A percentile compares a stretch with the other conserved stretches of the same genome.
Evolutionary conservation across 2,329 filamentous ascomycete genomes (phyloP).

Genomic region (Chrysoporthe austroafricana): DNA sequence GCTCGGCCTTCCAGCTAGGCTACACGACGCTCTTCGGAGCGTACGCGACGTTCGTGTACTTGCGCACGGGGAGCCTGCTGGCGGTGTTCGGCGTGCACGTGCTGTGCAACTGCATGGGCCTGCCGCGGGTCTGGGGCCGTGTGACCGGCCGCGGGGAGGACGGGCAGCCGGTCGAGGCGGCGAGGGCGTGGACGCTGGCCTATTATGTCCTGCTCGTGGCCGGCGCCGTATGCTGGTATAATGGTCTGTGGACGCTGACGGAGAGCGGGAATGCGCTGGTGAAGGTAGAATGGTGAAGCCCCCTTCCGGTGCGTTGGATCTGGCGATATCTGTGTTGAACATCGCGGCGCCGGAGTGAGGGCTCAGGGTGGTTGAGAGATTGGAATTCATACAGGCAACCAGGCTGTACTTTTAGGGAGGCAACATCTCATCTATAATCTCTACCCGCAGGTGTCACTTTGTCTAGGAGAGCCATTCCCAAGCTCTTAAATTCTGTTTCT

Average conservation of each 20-base stretch:
- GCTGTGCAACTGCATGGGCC: slow-evolving; percentile 91
- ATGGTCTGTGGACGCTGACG: slow-evolving; percentile 72
- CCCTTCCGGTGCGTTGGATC: not conserved
- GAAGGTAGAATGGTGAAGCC: not conserved
- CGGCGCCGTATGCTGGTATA: slow-evolving; percentile 75
- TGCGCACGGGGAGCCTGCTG: slow-evolving; percentile 81
- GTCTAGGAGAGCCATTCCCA: not conserved
- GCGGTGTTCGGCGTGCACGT: slow-evolving; percentile 77
- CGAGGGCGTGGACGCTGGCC: slow-evolving; percentile 65
- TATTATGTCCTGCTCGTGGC: slow-evolving; percentile 80
- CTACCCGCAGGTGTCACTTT: not conserved
- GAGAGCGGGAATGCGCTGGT: slow-evolving; percentile 59
- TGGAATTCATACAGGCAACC: no score
- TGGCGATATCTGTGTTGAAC: not conserved
- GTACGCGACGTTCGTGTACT: slow-evolving; percentile 83
- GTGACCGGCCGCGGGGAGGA: slow-evolving; percentile 55
- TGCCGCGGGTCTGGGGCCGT: slow-evolving; percentile 83
- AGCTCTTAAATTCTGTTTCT: not conserved
- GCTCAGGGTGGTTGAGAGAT: not conserved
- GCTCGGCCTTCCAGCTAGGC: slow-evolving; percentile 80
- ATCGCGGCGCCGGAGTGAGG: not conserved
- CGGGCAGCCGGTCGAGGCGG: slow-evolving; percentile 28
- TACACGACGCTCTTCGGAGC: slow-evolving; percentile 95
- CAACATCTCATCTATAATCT: not conserved
- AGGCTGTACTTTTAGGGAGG: not conserved